These are phyloP conservation scores for Syzygium grande DNA, from an alignment of 345 rosid genomes.

Conservation along the genomic window DNA sequence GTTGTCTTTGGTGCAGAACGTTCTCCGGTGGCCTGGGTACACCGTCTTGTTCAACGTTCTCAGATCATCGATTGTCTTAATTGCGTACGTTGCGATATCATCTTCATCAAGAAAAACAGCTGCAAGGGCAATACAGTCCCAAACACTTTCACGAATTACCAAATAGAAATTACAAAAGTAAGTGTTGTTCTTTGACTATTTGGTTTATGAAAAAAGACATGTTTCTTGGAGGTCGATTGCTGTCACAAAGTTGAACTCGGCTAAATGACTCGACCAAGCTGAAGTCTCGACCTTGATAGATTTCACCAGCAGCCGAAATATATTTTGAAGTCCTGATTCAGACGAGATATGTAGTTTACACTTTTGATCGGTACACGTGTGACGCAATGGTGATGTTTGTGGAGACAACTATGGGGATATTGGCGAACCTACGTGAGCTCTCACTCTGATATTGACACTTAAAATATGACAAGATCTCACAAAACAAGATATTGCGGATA, in stretches of 20 bases:
- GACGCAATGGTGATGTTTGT: neutral
- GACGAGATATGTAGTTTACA: neutral
- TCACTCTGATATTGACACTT: neutral
- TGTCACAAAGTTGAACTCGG: neutral
- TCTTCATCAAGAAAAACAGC: conserved; percentile 62
- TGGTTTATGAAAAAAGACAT: too few relatives aligned
- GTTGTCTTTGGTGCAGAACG: conserved; percentile 45
- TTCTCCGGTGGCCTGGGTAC: conserved; percentile 48
- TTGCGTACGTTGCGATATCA: conserved; percentile 55
- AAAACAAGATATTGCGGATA: neutral
- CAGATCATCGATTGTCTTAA: conserved; percentile 61
- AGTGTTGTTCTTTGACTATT: too few relatives aligned
- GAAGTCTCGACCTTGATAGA: neutral
- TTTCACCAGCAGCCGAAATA: neutral
- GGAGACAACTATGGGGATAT: neutral
- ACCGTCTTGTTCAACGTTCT: conserved; percentile 59
- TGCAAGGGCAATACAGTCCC: neutral
- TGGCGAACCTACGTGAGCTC: neutral
- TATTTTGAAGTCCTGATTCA: neutral
- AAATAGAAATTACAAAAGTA: neutral
- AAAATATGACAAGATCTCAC: neutral
- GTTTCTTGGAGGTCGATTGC: too few relatives aligned
- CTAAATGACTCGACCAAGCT: neutral
- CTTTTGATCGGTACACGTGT: neutral
- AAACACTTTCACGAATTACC: neutral